These are phyloP conservation scores for Trichosporon asahii DNA, from an alignment of 1,284 basidiomycete genomes.

Conservation along the genomic window DNA sequence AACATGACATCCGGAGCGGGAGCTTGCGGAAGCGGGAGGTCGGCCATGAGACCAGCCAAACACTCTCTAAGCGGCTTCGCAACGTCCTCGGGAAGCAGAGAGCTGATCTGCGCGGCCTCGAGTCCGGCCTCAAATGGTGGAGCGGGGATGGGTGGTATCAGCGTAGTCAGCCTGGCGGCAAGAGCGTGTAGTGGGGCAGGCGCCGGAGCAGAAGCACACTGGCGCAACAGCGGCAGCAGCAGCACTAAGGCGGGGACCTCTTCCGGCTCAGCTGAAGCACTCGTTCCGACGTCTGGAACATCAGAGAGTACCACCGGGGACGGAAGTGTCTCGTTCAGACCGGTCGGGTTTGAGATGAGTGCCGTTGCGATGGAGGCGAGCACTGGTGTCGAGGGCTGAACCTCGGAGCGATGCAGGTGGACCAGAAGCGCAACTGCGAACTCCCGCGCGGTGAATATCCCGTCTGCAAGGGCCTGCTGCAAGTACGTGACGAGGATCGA, in stretches of 20 bases:
- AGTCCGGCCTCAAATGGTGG: slow-evolving; percentile 45
- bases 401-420: slow-evolving; percentile 21
- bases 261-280: slow-evolving; percentile 15
- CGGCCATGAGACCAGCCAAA: slow-evolving; percentile 43
- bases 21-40: slow-evolving; percentile 28
- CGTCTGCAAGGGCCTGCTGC: slow-evolving; percentile 24
- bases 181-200: slow-evolving; percentile 27
- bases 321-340: slow-evolving; percentile 22
- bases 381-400: slow-evolving; percentile 13
- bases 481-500: slow-evolving; percentile 38
- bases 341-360: slow-evolving; percentile 27
- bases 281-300: slow-evolving; percentile 33
- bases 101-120: slow-evolving; percentile 38
- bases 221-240: slow-evolving; percentile 38
- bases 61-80: slow-evolving; percentile 34
- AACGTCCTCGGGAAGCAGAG: slow-evolving; percentile 36
- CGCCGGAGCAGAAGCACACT: slow-evolving; percentile 21
- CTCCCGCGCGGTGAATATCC: slow-evolving; percentile 27
- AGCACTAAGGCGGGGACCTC: slow-evolving; percentile 32
- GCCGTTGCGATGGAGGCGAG: slow-evolving; percentile 28
- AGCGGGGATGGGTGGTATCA: slow-evolving; percentile 39
- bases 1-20: slow-evolving; percentile 10
- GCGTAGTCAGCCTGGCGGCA: slow-evolving; percentile 26
- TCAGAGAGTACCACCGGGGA: slow-evolving; percentile 17
- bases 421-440: slow-evolving; percentile 32